Base-by-base conservation (phyloP, 352 stramenopile genomes). In the Globisporangium nagaii region DNA sequence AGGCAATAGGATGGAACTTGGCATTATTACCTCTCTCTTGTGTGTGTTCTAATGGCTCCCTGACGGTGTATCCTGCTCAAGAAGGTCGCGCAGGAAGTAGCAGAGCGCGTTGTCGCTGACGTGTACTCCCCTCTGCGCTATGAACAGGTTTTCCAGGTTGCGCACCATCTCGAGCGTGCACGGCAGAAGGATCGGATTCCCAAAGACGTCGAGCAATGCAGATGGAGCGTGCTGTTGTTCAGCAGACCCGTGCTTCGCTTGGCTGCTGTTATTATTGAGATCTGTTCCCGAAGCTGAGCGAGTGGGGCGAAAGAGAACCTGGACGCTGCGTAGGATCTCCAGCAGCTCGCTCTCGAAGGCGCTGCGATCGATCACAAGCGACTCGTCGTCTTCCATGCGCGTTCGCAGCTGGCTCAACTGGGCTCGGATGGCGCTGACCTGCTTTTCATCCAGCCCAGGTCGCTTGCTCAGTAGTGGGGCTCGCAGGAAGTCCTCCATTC, bases 41-140 rank as follows among this genome's bases (percentile, higher is more conserved):
- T 15, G 25, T 51, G 17, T 27, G 9, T 32, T 25, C 1, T 39
- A 28, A 25, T 39, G 5, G n/a, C 13, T 25, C 19, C n/a, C 25
- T 19, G 36, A 19, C 12, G 13, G 27, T 37, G n/a, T n/a, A n/a
- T 50, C n/a, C 3, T 36, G 35, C 22, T 88, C 75, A 24, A 92
- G 66, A 31, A 87, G 61, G 34, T 92, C 75, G 35, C 79, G 64
- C 12, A 90, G 63, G 34, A 88, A 92, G 53, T 86, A 88, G 58
- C 79, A 90, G 36, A 91, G 67, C 17, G 61, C 47, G 50, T 84
- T 85, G 45, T 89, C 68, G n/a, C 64, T 50, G 4, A 66, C 48
- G 36, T 68, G 65, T 15, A 68, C 50, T 22, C 76, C 73, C 43
- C 58, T 72, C 27, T 68, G 59, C 35, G 75, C 58, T 22, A 68